These are phyloP conservation scores for Neofusicoccum kwambonambiense DNA, from an alignment of 2,329 filamentous ascomycete genomes.

Conservation along the genomic window DNA sequence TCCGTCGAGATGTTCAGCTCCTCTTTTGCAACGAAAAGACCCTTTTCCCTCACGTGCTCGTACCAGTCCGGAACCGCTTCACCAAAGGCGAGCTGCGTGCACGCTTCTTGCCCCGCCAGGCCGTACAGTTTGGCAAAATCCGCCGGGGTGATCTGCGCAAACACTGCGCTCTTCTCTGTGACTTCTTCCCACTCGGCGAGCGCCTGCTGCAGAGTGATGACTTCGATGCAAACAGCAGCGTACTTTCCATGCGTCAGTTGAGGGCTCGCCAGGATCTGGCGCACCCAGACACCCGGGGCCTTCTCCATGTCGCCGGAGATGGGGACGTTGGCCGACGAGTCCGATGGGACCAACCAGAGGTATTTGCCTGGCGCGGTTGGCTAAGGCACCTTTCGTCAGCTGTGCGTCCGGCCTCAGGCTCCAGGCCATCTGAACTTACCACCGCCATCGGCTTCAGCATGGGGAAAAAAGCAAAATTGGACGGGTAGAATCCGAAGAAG, in stretches of 20 bases:
- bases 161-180: slow-evolving; percentile 23
- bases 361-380: slow-evolving; percentile 24
- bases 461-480: slow-evolving; percentile 32
- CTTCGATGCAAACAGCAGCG: slow-evolving; percentile 28
- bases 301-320: slow-evolving; percentile 30
- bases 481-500: slow-evolving; percentile 31
- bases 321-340: slow-evolving; percentile 25
- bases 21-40: no score
- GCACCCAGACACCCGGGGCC: slow-evolving; percentile 31
- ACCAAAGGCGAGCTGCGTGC: no score
- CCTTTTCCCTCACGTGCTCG: no score
- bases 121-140: no score
- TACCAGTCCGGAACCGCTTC: no score
- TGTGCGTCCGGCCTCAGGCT: no score
- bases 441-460: slow-evolving; percentile 27
- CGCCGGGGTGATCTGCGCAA: no score
- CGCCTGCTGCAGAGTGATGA: slow-evolving; percentile 28
- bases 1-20: no score
- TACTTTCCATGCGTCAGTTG: slow-evolving; percentile 25
- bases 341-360: slow-evolving; percentile 28
- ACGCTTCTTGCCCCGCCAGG: no score
- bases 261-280: slow-evolving; percentile 25
- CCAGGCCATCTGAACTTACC: slow-evolving; percentile 18
- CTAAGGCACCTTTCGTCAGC: neutral
- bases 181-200: slow-evolving; percentile 29